Conservation (phyloP, 129 eudicot species). For the Pittosporum tobira region DNA sequence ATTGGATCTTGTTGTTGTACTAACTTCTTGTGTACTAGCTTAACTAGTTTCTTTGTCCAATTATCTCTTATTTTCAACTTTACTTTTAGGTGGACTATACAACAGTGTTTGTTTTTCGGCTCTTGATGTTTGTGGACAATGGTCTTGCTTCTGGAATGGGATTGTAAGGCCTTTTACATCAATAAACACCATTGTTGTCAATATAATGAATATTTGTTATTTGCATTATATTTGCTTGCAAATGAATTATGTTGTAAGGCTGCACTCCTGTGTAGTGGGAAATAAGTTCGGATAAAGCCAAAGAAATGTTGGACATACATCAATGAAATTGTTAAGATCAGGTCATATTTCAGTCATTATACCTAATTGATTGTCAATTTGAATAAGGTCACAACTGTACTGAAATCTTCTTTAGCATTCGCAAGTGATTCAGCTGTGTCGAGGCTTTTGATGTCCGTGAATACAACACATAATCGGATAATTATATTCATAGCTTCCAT, state of each 20-base stretch:
- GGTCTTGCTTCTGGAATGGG: slow-evolving; percentile 76
- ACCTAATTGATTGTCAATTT: background rate
- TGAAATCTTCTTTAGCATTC: too few species aligned
- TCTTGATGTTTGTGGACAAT: slow-evolving; percentile 92
- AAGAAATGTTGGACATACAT: too few species aligned
- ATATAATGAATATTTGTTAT: too few species aligned
- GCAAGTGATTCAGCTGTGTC: background rate
- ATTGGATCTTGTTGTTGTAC: background rate
- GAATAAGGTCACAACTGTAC: background rate
- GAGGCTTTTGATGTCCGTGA: background rate
- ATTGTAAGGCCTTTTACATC: slow-evolving; percentile 46
- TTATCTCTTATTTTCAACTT: background rate
- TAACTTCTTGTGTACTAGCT: background rate
- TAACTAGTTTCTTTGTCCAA: background rate
- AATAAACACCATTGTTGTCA: background rate
- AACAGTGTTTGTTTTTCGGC: slow-evolving; percentile 65
- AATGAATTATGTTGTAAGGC: background rate
- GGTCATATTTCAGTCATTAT: background rate
- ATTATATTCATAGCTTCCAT: background rate
- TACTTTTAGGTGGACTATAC: slow-evolving; percentile 68
- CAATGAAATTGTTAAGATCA: background rate
- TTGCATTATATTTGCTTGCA: too few species aligned
- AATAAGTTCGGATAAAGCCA: background rate
- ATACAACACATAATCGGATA: background rate
- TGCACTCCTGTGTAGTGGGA: background rate